Evolutionary conservation across 2,329 filamentous ascomycete genomes (phyloP), one percentile per base, ranked within the genome.

Genomic region (Atkinsonella texensis): DNA sequence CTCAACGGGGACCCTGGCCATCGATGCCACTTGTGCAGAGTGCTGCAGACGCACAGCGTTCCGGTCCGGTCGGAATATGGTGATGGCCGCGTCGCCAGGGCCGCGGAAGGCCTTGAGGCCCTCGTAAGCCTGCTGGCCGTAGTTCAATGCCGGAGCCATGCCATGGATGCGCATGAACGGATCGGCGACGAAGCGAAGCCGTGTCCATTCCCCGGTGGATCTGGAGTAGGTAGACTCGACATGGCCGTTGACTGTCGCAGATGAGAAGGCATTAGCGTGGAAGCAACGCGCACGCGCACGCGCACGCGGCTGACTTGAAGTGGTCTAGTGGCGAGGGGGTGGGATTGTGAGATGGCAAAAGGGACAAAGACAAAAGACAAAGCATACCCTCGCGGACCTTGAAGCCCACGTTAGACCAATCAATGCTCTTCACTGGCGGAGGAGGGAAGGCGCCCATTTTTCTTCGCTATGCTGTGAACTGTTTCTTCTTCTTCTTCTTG

Each of bases 71-170:
- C 91, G 85, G 80, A 97, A 97, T 67, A 97, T 80, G 65, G 83
- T 81, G 71, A 97, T 90, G 54, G 71, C 70, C 54, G 74, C 65
- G 66, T 85, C 80, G 53, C 77, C 73, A 17, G 89, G 86, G 2
- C 77, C 74, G 56, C 91, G 89, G 78, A 96, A 96, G 51, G 91
- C 90, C 70, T 97, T 97, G 66, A 97, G 82, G n/a, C 93, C 93
- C 68, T 98, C 93, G 74, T 95, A 98, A 62, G 89, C 91, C 73
- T 97, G 93, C 66, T 95, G 89, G 53, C 91, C 89, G 68, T 98
- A 98, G 77, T 98, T 98, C 58, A 97, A 80, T 43, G 83, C 91
- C 0, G 93, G 90, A 0, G 90, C 84, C 87, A 98, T 93, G 68
- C 91, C 93, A 70, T 97, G 91, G 64, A 97, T 83, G 58, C 84